Evolutionary conservation across 345 rosid species (phyloP), one percentile per base, ranked within the genome.

Genomic region (Ricinus communis): DNA sequence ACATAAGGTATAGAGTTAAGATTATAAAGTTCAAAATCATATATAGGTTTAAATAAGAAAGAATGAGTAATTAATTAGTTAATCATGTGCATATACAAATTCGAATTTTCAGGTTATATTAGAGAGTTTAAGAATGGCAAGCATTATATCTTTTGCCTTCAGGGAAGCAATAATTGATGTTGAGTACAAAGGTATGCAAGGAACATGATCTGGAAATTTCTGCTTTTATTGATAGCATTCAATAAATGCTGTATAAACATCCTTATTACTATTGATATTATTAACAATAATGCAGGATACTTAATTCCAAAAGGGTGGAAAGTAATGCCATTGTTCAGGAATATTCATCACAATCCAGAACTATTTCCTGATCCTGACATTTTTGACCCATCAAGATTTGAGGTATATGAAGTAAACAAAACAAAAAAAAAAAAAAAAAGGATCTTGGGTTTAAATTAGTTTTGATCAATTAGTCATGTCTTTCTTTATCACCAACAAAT

Each of bases 291-390:
- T 5, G 5, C 51, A 95, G 99, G 99, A 41, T 87, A 85, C 76
- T 79, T 83, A 64, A 95, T 95, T 73, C 99, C 99, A 25, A 92
- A 87, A 69, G 99, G 99, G 47, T 95, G 99, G 99, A 95, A 95
- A 80, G 99, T 95, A 77, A 85, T 95, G 97, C 99, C 99, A 71
- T 66, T 91, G 58, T 95, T 95, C 83, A 84, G 99, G 87, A 92
- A 89, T 77, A 95, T 92, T 74, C 99, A 95, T 77, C 93, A 92
- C 80, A 87, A 82, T 72, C 88, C 90, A 18, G 89, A 89, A 38
- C 78, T 85, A 68, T 95, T 88, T 80, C 33, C 93, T 53, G 85
- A 90, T 63, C 91, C 99, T 54, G 81, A 88, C n/a, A 74, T 74
- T 58, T 89, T 92, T 75, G 88, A 90, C 65, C 97, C 97, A 53